These are phyloP conservation scores for Eleusine coracana DNA, from an alignment of 176 grass and related monocot genomes.

Conservation along the genomic window DNA sequence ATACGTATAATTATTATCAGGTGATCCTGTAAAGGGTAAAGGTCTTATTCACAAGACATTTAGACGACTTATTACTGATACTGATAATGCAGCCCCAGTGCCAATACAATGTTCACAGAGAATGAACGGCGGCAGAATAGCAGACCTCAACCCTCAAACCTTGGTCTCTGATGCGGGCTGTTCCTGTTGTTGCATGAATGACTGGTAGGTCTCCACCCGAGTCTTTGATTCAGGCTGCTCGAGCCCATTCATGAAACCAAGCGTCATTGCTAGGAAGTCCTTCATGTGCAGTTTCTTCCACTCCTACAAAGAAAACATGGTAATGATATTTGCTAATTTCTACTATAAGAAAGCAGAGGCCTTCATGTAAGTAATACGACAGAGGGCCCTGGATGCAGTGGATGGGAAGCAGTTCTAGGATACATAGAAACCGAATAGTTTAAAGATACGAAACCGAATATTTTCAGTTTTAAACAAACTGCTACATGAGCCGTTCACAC, in stretches of 20 bases:
- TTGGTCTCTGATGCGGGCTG: slow-evolving; percentile 54
- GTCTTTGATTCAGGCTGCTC: slow-evolving; percentile 64
- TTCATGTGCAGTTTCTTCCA: slow-evolving; percentile 78
- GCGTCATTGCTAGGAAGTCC: slow-evolving; percentile 79
- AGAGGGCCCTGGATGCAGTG: not conserved
- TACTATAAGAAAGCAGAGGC: not conserved
- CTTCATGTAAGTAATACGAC: not conserved
- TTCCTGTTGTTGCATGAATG: slow-evolving; percentile 63
- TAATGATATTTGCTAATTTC: not conserved
- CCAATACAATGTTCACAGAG: slow-evolving; percentile 16
- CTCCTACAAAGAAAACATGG: slow-evolving; percentile 44
- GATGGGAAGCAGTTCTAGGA: not conserved
- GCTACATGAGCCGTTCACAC: not conserved
- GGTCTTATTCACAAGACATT: slow-evolving; percentile 38
- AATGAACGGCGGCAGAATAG: slow-evolving; percentile 3
- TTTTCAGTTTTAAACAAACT: not conserved
- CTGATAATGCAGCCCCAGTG: slow-evolving; percentile 13
- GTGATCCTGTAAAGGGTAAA: slow-evolving; percentile 29
- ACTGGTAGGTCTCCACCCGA: slow-evolving; percentile 67
- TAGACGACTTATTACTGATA: slow-evolving; percentile 17
- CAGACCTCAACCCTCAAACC: slow-evolving; percentile 36
- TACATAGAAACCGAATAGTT: not conserved
- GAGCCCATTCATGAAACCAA: slow-evolving; percentile 58
- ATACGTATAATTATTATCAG: not conserved
- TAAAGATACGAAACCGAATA: not conserved